Base-by-base conservation (phyloP, 2,329 filamentous ascomycete species). In the Diaporthe nobilis region DNA sequence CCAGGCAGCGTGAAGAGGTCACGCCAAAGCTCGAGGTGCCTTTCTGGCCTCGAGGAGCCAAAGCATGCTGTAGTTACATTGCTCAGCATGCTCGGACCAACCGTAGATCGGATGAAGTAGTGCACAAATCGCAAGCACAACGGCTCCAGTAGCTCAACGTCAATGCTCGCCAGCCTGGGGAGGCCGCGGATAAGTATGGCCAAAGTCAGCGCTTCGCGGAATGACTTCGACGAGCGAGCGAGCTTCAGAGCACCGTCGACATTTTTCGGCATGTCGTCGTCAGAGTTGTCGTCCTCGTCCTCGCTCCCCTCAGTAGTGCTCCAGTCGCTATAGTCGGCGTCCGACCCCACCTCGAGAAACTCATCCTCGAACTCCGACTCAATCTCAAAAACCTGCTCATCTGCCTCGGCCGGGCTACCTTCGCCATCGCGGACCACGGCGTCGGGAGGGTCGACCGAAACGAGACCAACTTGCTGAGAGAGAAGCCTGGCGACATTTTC, bases 11-110 rank as follows among this genome's bases (percentile, higher is more conserved):
- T 65, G 58, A 73, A 73, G 22, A 73, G 47, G 47, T 65, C 47
- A 31, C 71, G 71, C 71, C 71, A 73, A n/a, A 73, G 58, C 49
- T 73, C 71, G 37, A 73, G 71, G 49, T 63, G 71, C 58, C 39
- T 42, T 44, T 73, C 71, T 17, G 71, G 58, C 58, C 47, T 55
- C 25, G 71, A 73, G 58, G 44, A 63, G 58, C 71, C 71, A 25
- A 65, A 63, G n/a, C 71, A 73, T 44, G 51, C 58, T 31, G n/a
- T 65, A 20, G 58, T 55, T 58, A 57, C 47, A 15, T 65, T 57
- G 25, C n/a, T n/a, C 34, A 73, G 53, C 51, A 73, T 73, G 58
- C 34, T 47, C 44, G n/a, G 22, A 13, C 58, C 58, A 28, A 61
- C 20, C 6, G 58, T 6, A 6, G 28, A 42, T 25, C 13, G 58